Evolutionary conservation across 2,329 filamentous ascomycete species (phyloP).

Genomic region (Diaporthe batatas): DNA sequence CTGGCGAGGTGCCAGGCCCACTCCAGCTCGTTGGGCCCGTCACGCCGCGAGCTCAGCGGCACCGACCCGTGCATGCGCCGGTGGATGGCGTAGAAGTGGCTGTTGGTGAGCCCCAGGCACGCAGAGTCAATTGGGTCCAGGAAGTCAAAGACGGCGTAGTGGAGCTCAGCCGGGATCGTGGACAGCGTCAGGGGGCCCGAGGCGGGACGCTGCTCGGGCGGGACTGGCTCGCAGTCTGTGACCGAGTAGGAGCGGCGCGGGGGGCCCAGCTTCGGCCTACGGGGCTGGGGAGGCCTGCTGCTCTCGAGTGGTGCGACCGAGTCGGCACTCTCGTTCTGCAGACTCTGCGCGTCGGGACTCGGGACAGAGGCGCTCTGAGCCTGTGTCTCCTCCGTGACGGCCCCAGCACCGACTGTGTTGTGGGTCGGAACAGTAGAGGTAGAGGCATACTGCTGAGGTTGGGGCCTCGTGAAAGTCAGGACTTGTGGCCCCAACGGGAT

Average conservation of each 20-base stretch:
- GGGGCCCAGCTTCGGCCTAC: slow-evolving; percentile 56
- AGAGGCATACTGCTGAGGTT: slow-evolving; percentile 34
- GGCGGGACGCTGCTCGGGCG: slow-evolving; percentile 60
- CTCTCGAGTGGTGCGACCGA: slow-evolving; percentile 40
- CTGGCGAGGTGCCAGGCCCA: slow-evolving; percentile 73
- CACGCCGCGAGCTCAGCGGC: slow-evolving; percentile 68
- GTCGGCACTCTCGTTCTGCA: slow-evolving; percentile 42
- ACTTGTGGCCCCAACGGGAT: slow-evolving; percentile 39
- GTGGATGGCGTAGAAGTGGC: slow-evolving; percentile 71
- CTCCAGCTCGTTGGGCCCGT: slow-evolving; percentile 73
- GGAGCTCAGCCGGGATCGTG: slow-evolving; percentile 70
- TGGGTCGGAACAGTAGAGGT: slow-evolving; percentile 12
- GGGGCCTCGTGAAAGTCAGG: slow-evolving; percentile 38
- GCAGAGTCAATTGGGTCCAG: slow-evolving; percentile 75
- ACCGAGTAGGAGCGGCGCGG: slow-evolving; percentile 71
- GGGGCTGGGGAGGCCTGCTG: slow-evolving; percentile 40
- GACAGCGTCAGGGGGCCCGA: slow-evolving; percentile 60
- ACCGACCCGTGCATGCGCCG: slow-evolving; percentile 67
- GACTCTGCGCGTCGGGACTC: slow-evolving; percentile 16
- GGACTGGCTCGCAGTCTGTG: slow-evolving; percentile 70
- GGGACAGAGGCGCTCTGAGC: slow-evolving; percentile 14
- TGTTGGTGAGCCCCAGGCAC: slow-evolving; percentile 71
- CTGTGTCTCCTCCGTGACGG: background rate
- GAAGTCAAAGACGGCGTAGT: slow-evolving; percentile 71
- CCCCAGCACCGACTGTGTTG: background rate